phyloP scores from a whole-genome alignment of 2,329 filamentous ascomycete species.

The Monilinia fructicola region DNA sequence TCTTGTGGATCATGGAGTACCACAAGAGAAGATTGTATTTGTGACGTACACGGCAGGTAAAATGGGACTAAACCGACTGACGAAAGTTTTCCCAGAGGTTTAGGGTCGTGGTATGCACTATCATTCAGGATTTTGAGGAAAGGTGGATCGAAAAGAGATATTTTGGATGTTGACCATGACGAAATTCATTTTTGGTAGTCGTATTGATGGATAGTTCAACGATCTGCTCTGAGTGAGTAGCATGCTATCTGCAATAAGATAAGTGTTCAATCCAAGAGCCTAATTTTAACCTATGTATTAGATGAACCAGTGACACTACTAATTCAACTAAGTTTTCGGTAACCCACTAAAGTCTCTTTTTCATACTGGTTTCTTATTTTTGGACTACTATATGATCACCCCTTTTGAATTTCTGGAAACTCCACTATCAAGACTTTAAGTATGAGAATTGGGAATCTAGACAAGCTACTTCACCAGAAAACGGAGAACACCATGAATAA shows the following conservation, averaged over 20 bases:
- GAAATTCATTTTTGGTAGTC: background rate
- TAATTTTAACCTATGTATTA: background rate
- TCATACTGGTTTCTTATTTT: background rate
- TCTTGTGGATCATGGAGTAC: constrained; percentile 89
- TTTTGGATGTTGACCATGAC: constrained; percentile 68
- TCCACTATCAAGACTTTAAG: background rate
- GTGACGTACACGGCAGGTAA: constrained; percentile 89
- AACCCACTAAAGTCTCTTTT: background rate
- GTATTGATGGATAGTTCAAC: no score
- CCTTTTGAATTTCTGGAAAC: background rate
- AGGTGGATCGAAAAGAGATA: constrained; percentile 90
- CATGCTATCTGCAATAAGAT: background rate
- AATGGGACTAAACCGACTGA: constrained; percentile 78
- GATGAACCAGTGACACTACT: background rate
- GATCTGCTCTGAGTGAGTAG: background rate
- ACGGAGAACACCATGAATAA: background rate
- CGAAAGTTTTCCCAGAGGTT: constrained; percentile 89
- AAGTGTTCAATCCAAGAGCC: background rate
- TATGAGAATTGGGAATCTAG: background rate
- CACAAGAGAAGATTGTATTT: constrained; percentile 81
- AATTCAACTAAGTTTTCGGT: background rate
- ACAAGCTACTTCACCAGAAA: background rate
- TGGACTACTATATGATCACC: background rate
- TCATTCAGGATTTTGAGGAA: constrained; percentile 78
- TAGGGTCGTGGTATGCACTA: constrained; percentile 78